Conservation (phyloP, 805 yeast species). For the Groenewaldozyma tartarivorans region DNA sequence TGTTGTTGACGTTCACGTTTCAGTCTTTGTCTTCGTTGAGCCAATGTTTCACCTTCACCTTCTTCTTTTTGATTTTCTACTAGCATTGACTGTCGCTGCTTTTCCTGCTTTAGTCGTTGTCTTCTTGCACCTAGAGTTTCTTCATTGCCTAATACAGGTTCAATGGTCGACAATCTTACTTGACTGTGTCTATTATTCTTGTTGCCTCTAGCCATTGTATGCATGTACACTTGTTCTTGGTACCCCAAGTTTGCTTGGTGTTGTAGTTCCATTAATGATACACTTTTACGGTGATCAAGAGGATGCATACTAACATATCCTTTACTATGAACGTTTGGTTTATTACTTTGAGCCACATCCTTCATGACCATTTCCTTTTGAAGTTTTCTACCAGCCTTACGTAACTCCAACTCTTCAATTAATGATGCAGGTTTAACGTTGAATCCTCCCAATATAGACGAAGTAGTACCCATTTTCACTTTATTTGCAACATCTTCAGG, state of each 20-base stretch:
- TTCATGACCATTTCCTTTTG: slow-evolving; percentile 19
- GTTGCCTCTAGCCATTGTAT: slow-evolving; percentile 4
- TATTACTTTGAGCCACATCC: slow-evolving; percentile 14
- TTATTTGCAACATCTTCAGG: slow-evolving; percentile 10
- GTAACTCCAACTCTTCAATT: slow-evolving; percentile 30
- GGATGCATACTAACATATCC: slow-evolving; percentile 17
- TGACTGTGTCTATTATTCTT: neutral
- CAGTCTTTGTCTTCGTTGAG: slow-evolving; percentile 14
- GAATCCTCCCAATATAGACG: slow-evolving; percentile 1
- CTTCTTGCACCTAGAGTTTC: slow-evolving; percentile 26
- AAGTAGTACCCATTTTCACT: slow-evolving; percentile 1
- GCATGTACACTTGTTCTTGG: slow-evolving; percentile 13
- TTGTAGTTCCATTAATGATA: slow-evolving; percentile 25
- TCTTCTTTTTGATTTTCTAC: neutral
- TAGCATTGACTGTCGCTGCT: slow-evolving; percentile 7
- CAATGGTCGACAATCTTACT: neutral
- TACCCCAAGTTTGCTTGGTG: slow-evolving; percentile 23
- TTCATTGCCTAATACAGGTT: slow-evolving; percentile 7
- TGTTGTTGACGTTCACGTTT: slow-evolving; percentile 5
- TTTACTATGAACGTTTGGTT: neutral
- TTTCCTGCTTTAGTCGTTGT: slow-evolving; percentile 18
- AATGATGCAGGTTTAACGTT: slow-evolving; percentile 24
- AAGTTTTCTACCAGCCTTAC: slow-evolving; percentile 24
- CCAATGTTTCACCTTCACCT: slow-evolving; percentile 13
- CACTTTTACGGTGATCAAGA: slow-evolving; percentile 18